Base-by-base conservation (phyloP, 441 rosid species). In the Euphorbia corollata region DNA sequence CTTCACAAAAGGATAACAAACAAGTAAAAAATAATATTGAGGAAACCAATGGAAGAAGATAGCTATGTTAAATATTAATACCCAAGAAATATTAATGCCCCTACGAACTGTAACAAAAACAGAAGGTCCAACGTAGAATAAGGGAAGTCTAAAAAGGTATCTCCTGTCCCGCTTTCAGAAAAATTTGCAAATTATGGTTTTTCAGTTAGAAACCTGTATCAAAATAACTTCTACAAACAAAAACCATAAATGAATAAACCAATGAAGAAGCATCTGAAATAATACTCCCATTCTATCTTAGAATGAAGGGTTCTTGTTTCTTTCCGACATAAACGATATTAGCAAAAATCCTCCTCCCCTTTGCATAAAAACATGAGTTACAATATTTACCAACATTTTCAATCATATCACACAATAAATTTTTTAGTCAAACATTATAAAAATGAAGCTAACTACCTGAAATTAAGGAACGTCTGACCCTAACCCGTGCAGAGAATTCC, bases 1-100 rank as follows among this genome's bases (percentile, higher is more conserved):
- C 32, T 51, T 34, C 24, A 64, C 30, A 51, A 41, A 55, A 54
- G 2, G 7, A n/a, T 0, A 61, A 10, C 0, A 59, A 43, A 18
- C 18, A 67, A 58, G 15, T 39, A 57, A 57, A 59, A 36, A 59
- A 68, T 39, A 68, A 41, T 19, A 8, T 30, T 16, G 27, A 58
- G 16, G 67, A 27, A 11, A 30, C 22, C 18, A 27, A 8, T 18
- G 45, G 47, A 27, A 47, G 27, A 64, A 12, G 43, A 27, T 6
- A n/a, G 0, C 6, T 1, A 66, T 39, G 20, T 5, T 5, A 38
- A 11, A 56, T 9, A 38, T 8, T 39, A 39, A 23, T n/a, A 20
- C 7, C 45, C 15, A 6, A 32, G 5, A 53, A 53, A 63, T 15
- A 0, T 13, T 24, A 48, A 19, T 19, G 30, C 58, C 20, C 30